Evolutionary conservation across 2,329 filamentous ascomycete genomes (phyloP), one percentile per base, ranked within the genome.

Genomic region (Apiospora aurea): DNA sequence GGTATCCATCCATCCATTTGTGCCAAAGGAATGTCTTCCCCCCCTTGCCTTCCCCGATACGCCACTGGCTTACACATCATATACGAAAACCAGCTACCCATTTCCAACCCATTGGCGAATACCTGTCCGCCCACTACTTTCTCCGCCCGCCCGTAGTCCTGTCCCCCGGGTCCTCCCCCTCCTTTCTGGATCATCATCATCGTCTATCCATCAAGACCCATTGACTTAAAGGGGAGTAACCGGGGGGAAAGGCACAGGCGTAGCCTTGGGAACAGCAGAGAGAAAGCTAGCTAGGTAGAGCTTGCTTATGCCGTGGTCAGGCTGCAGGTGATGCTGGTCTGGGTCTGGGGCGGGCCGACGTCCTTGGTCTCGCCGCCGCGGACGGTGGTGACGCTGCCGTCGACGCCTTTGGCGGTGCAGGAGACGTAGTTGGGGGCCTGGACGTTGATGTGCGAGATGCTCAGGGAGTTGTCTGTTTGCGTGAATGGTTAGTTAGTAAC

Each of bases 381-480:
- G 44, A 49, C 47, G 26, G 43, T 38, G 24, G 67, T 49, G 67
- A 47, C 10, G 67, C 67, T 69, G 44, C 67, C 67, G 67, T 69
- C 67, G 44, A 69, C 34, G 26, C 67, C 67, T 18, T 34, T 38
- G 44, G 67, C 67, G 44, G 34, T 46, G 67, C 67, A 69, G 44
- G 16, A 49, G 67, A 69, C 44, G 67, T 69, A 34, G 67, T 14
- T 18, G 67, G 67, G 26, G 44, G 44, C 44, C 14, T 34, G 16
- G 29, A 69, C 67, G 67, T 38, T 24, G 44, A 69, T 69, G 67
- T 69, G 67, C 67, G 67, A 69, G 67, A 69, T 69, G 67, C 67
- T 69, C 43, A 69, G 67, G 44, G 14, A 24, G 44, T 69, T 49
- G 44, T 49, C 67, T 69, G 4, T 61, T 61, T 57, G 57, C 57